phyloP scores from a whole-genome alignment of 2,329 filamentous ascomycete genomes.

The Aspergillus proliferans region DNA sequence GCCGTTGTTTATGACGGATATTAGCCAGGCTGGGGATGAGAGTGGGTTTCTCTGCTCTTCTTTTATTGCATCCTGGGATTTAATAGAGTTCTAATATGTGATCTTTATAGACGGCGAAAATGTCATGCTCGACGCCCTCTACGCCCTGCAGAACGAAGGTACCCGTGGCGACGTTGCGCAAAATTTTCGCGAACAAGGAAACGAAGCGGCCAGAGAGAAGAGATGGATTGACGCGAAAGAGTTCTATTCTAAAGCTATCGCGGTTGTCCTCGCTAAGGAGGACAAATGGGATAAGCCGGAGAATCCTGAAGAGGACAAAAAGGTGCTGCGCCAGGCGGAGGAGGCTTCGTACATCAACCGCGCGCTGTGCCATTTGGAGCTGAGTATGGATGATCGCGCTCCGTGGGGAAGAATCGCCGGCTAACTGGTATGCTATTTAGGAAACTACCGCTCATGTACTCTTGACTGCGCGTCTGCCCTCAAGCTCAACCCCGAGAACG shows the following conservation, averaged over 20 bases:
- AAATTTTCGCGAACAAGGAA: constrained; percentile 87
- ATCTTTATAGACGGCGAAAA: constrained; percentile 58
- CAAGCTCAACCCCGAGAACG: constrained; percentile 68
- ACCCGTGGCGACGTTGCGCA: constrained; percentile 73
- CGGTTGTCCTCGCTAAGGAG: constrained; percentile 62
- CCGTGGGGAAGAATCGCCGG: constrained; percentile 10
- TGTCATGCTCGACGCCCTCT: constrained; percentile 74
- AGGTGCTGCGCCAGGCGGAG: constrained; percentile 57
- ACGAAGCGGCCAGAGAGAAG: constrained; percentile 72
- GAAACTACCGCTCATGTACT: constrained; percentile 82
- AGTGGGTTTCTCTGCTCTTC: constrained; percentile 27
- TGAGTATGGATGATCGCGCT: constrained; percentile 48
- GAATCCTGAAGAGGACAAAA: constrained; percentile 53
- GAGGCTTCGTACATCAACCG: constrained; percentile 80
- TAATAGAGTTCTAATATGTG: not conserved
- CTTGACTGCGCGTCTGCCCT: constrained; percentile 77
- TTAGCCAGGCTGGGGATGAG: constrained; percentile 57
- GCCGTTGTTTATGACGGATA: constrained; percentile 92
- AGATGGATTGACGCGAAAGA: constrained; percentile 78
- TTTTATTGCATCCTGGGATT: not conserved
- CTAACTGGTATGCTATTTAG: constrained; percentile 29
- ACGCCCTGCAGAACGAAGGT: constrained; percentile 88
- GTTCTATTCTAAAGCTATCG: constrained; percentile 83
- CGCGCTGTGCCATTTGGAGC: constrained; percentile 79
- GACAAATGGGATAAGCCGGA: constrained; percentile 46